Conservation (phyloP, 1,139 yeast genomes). For the Sugiyamaella japonica region DNA sequence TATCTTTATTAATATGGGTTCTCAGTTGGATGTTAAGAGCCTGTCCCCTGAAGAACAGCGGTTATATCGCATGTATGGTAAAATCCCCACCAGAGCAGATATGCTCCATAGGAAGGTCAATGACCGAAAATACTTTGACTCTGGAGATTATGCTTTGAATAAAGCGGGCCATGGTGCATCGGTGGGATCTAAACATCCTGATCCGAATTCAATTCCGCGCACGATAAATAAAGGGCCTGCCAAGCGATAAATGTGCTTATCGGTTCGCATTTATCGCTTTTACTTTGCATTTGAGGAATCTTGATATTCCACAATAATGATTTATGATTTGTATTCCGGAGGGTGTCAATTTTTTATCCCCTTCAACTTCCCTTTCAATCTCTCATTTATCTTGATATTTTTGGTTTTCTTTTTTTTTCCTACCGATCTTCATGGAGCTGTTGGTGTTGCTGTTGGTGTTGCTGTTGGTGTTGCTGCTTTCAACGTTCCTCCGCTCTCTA, state of each 20-base stretch:
- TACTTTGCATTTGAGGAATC: background rate
- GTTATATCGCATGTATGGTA: conserved; percentile 76
- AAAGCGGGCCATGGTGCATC: conserved; percentile 55
- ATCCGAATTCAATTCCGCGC: conserved; percentile 46
- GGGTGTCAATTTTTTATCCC: background rate
- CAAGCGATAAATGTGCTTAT: conserved; percentile 5
- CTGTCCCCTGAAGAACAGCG: conserved; percentile 42
- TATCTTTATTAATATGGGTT: conserved; percentile 8
- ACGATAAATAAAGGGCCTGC: conserved; percentile 20
- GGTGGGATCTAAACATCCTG: conserved; percentile 46
- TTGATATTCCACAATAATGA: background rate
- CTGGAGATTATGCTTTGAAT: conserved; percentile 96
- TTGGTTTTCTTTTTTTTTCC: background rate
- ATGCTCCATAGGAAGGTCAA: conserved; percentile 65
- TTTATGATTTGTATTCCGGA: background rate
- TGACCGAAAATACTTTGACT: conserved; percentile 92
- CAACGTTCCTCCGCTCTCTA: no score
- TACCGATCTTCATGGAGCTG: background rate
- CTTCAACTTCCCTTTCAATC: background rate
- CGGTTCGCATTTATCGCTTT: no score
- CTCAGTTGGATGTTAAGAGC: conserved; percentile 18
- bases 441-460: no score
- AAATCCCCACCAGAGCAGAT: conserved; percentile 83
- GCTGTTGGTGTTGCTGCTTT: no score
- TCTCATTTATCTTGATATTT: no score